These are phyloP conservation scores for Cyberlindnera xylosilytica DNA, from an alignment of 805 yeast species.

Conservation along the genomic window DNA sequence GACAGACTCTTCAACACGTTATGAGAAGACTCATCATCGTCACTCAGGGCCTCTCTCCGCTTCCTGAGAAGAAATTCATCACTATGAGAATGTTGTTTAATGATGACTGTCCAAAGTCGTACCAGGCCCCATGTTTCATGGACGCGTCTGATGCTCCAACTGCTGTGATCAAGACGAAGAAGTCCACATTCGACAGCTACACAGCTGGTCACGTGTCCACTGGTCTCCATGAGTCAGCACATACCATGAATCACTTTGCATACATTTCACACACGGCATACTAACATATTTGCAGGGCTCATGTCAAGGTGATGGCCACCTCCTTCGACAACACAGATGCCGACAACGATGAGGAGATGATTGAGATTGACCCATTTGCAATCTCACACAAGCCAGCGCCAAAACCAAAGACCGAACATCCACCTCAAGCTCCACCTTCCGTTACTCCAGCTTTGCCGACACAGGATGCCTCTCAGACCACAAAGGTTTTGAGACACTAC, in stretches of 20 bases:
- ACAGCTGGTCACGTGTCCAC: slow-evolving; percentile 33
- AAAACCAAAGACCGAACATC: slow-evolving; percentile 1
- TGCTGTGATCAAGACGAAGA: slow-evolving; percentile 30
- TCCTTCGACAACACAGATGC: slow-evolving; percentile 12
- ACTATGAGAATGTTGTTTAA: slow-evolving; percentile 49
- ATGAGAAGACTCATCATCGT: slow-evolving; percentile 49
- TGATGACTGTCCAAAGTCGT: slow-evolving; percentile 42
- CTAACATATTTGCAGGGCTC: slow-evolving; percentile 16
- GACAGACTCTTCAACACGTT: slow-evolving; percentile 44
- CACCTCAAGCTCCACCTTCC: background rate
- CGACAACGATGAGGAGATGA: slow-evolving; percentile 1
- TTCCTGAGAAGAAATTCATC: slow-evolving; percentile 45
- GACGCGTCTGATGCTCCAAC: slow-evolving; percentile 38
- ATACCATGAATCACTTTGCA: slow-evolving; percentile 1
- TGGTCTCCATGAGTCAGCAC: slow-evolving; percentile 26
- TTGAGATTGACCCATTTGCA: slow-evolving; percentile 24
- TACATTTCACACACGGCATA: background rate
- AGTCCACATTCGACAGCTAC: slow-evolving; percentile 7
- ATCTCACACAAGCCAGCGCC: slow-evolving; percentile 3
- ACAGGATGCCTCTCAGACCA: slow-evolving; percentile 31
- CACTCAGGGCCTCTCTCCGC: slow-evolving; percentile 51
- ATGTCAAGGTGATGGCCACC: slow-evolving; percentile 30
- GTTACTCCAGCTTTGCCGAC: slow-evolving; percentile 1
- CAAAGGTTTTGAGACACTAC: slow-evolving; percentile 28
- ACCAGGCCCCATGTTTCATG: slow-evolving; percentile 47